A percentile compares a stretch with the other conserved stretches of the same genome.
phyloP scores from a whole-genome alignment of 1,284 basidiomycete genomes.

The Heterobasidion irregulare region DNA sequence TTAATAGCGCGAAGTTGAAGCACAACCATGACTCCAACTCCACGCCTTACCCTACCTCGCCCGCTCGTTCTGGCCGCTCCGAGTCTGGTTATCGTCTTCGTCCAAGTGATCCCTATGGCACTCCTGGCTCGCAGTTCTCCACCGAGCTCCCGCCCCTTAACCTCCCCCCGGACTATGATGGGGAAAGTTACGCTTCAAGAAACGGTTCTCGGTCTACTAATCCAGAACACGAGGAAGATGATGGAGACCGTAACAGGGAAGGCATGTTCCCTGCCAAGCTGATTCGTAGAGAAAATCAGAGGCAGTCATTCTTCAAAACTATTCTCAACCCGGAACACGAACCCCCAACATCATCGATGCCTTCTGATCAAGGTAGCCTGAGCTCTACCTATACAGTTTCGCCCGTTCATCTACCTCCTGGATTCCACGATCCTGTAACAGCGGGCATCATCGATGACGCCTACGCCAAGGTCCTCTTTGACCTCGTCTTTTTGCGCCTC shows the following conservation, averaged over 20 bases:
- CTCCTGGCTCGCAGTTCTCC: slow-evolving; percentile 31
- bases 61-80: slow-evolving; percentile 25
- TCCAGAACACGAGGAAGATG: slow-evolving; percentile 58
- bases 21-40: slow-evolving; percentile 24
- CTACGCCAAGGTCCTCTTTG: slow-evolving; percentile 62
- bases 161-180: slow-evolving; percentile 26
- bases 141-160: slow-evolving; percentile 39
- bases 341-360: slow-evolving; percentile 26
- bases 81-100: slow-evolving; percentile 22
- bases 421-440: slow-evolving; percentile 55
- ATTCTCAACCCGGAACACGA: slow-evolving; percentile 66
- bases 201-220: slow-evolving; percentile 24
- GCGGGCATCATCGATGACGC: slow-evolving; percentile 60
- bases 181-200: slow-evolving; percentile 28
- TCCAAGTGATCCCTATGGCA: slow-evolving; percentile 21
- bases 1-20: slow-evolving; percentile 69
- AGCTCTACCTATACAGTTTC: slow-evolving; percentile 10
- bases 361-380: slow-evolving; percentile 16
- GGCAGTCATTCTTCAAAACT: slow-evolving; percentile 71
- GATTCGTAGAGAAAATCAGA: slow-evolving; percentile 59
- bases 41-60: slow-evolving; percentile 21
- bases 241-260: slow-evolving; percentile 46
- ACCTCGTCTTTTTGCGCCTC: slow-evolving; percentile 67
- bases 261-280: slow-evolving; percentile 64
- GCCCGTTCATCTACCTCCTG: slow-evolving; percentile 19